A percentile compares a stretch with the other conserved stretches of the same genome.
Evolutionary conservation across 2,329 filamentous ascomycete species (phyloP).

Genomic region (Botryotinia convoluta): DNA sequence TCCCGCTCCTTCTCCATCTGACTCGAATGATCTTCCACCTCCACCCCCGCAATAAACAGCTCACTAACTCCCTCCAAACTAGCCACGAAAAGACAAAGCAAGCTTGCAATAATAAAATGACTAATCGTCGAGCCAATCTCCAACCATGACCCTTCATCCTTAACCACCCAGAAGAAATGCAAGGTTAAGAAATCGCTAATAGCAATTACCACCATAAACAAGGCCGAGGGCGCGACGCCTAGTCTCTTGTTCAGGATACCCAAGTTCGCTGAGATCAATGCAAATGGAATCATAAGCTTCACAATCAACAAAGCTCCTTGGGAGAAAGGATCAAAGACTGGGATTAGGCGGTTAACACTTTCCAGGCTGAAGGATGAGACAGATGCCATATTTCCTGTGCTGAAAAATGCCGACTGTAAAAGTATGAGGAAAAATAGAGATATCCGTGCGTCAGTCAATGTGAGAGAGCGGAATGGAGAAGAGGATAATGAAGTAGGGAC

Average conservation of each 20-base stretch:
- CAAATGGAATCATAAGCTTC: conserved; percentile 92
- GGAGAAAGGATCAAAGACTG: conserved; percentile 89
- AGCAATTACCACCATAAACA: conserved; percentile 94
- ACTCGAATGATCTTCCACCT: conserved; percentile 49
- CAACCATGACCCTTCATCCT: conserved; percentile 93
- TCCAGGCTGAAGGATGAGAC: conserved; percentile 92
- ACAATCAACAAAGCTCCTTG: conserved; percentile 83
- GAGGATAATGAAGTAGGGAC: conserved; percentile 32
- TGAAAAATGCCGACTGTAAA: conserved; percentile 94
- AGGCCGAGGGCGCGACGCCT: conserved; percentile 78
- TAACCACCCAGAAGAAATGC: conserved; percentile 97
- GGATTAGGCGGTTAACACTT: conserved; percentile 80
- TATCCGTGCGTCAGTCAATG: conserved; percentile 79
- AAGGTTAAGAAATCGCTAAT: conserved; percentile 88
- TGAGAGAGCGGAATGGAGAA: conserved; percentile 58
- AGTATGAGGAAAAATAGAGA: conserved; percentile 94
- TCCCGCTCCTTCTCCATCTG: conserved; percentile 34
- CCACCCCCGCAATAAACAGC: conserved; percentile 75
- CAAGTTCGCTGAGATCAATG: conserved; percentile 87
- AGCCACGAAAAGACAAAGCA: conserved; percentile 87
- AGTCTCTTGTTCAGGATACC: conserved; percentile 84
- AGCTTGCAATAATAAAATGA: conserved; percentile 89
- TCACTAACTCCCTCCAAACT: conserved; percentile 82
- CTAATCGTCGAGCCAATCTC: conserved; percentile 97
- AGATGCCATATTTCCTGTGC: conserved; percentile 92